Evolutionary conservation across 192 early-diverging fungal genomes (phyloP), one percentile per base, ranked within the genome.

Genomic region (Bifiguratus adelaidae): DNA sequence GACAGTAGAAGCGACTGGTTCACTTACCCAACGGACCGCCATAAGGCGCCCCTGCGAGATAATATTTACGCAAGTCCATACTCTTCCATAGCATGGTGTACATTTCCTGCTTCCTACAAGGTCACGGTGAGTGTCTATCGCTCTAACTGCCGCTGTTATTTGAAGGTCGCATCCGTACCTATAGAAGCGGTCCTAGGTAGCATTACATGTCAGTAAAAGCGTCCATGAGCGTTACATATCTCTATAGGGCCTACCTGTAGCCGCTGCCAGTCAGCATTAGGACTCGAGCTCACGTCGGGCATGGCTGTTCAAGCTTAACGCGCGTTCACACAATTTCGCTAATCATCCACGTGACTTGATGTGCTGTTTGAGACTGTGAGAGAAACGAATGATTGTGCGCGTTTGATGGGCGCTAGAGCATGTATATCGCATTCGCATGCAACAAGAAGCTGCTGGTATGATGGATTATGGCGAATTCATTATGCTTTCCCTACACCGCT

Each of bases 11-110:
- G 22, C 3, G 19, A 6, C 19, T 13, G 40, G 9, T 16, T 46
- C 8, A 19, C 25, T 48, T 78, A 90, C 89, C 87, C 21, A 92
- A 82, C 4, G 95, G 95, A 7, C 95, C 95, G 22, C 89, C 95
- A 72, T 83, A 91, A 3, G 88, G 83, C 18, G 91, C 85, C 2
- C 76, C 85, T 0, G 91, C 86, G 12, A 92, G 75, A 43, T 86
- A 70, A 57, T 74, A 88, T 47, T 87, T 87, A 7, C 77, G 77
- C 22, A 98, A 64, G 56, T 95, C 88, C 4, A 91, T 66, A n/a
- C 82, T 79, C 22, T 81, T 81, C 95, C 93, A 96, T 40, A 78
- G 59, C 82, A 96, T 78, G 13, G 81, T 56, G 55, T 99, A 99
- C 8, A 88, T 65, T 53, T 88, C 85, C 45, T 87, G 76, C 52